phyloP scores from a whole-genome alignment of 2,329 filamentous ascomycete species.

The Alternaria gansuensis region DNA sequence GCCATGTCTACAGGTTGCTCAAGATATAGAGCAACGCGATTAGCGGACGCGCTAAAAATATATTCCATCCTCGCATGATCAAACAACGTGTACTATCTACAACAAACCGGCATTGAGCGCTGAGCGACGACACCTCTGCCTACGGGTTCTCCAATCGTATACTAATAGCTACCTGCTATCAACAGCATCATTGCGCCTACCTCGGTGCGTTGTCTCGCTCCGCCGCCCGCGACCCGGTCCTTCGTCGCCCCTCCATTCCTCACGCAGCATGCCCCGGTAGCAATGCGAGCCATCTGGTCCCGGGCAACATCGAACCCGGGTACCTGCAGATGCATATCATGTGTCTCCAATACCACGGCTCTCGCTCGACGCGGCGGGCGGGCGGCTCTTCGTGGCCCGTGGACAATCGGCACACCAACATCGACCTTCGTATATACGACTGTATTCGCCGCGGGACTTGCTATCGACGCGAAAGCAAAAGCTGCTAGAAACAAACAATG shows the following conservation, averaged over 20 bases:
- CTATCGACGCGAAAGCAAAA: slow-evolving; percentile 69
- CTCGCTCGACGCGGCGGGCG: slow-evolving; percentile 63
- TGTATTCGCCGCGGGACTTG: slow-evolving; percentile 70
- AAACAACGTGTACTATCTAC: not conserved
- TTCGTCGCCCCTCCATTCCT: slow-evolving; percentile 28
- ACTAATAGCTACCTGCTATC: not conserved
- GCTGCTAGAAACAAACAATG: slow-evolving; percentile 64
- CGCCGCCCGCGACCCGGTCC: slow-evolving; percentile 27
- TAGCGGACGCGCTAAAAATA: slow-evolving; percentile 21
- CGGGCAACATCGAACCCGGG: slow-evolving; percentile 69
- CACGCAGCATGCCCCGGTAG: slow-evolving; percentile 50
- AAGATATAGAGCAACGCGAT: slow-evolving; percentile 2
- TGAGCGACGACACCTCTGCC: not conserved
- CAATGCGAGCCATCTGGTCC: slow-evolving; percentile 75
- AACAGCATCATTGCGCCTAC: slow-evolving; percentile 13
- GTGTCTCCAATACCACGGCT: slow-evolving; percentile 61
- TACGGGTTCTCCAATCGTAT: not conserved
- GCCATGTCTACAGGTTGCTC: not conserved
- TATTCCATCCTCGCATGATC: slow-evolving; percentile 9
- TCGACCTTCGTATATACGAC: slow-evolving; percentile 73
- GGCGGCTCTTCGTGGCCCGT: slow-evolving; percentile 60
- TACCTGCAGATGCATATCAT: slow-evolving; percentile 70
- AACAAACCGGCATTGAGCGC: not conserved
- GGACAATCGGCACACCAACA: slow-evolving; percentile 64
- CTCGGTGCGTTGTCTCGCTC: slow-evolving; percentile 30